These are phyloP conservation scores for Zalaria obscura DNA, from an alignment of 2,329 filamentous ascomycete species.

Conservation along the genomic window DNA sequence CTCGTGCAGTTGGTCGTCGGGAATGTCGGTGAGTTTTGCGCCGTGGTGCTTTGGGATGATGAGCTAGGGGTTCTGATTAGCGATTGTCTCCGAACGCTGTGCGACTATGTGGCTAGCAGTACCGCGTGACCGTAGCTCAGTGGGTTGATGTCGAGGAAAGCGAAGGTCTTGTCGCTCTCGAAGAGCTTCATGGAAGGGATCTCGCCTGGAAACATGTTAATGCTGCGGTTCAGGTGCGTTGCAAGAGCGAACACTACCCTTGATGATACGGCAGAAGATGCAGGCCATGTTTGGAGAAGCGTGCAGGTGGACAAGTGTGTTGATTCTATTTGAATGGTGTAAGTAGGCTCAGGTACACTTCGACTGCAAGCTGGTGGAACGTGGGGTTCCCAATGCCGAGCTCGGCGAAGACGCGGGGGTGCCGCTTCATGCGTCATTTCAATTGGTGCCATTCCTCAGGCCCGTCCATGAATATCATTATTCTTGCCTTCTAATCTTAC, in stretches of 20 bases:
- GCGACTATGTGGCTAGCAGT: conserved; percentile 10
- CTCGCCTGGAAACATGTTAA: conserved; percentile 47
- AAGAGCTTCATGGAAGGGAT: conserved; percentile 95
- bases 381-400: no score
- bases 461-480: no score
- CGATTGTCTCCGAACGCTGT: no score
- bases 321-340: no score
- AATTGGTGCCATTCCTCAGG: no score
- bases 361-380: no score
- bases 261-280: conserved; percentile 98
- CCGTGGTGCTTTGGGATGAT: conserved; percentile 94
- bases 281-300: conserved; percentile 39
- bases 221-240: background rate
- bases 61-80: conserved; percentile 61
- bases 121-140: conserved; percentile 82
- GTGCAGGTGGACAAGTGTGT: no score
- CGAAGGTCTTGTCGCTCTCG: conserved; percentile 83
- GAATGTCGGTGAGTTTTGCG: conserved; percentile 80
- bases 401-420: no score
- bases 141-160: conserved; percentile 92
- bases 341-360: no score
- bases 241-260: conserved; percentile 41
- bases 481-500: no score
- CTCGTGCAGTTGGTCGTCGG: conserved; percentile 73
- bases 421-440: no score